A percentile compares a stretch with the other conserved stretches of the same genome.
Evolutionary conservation across 2,329 filamentous ascomycete genomes (phyloP).

Genomic region (Diaporthe humulicola): DNA sequence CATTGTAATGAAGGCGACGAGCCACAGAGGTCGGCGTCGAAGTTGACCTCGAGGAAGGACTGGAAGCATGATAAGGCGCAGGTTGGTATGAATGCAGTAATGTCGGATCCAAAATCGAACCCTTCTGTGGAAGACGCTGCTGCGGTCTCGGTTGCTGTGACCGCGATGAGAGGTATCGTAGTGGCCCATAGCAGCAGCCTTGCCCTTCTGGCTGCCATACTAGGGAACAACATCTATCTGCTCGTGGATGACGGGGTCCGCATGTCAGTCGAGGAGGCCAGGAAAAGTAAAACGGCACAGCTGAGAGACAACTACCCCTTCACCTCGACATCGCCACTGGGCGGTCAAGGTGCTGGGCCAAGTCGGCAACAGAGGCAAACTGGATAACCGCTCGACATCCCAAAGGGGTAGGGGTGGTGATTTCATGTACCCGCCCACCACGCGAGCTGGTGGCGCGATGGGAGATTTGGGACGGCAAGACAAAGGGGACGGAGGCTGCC

Average conservation of each 20-base stretch:
- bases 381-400: constrained; percentile 27
- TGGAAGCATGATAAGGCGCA: constrained; percentile 74
- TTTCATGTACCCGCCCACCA: constrained; percentile 27
- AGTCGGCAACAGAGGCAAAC: constrained; percentile 12
- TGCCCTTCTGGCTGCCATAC: constrained; percentile 51
- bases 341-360: not conserved
- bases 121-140: constrained; percentile 45
- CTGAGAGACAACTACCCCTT: not conserved
- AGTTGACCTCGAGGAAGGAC: constrained; percentile 74
- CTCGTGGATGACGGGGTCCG: constrained; percentile 12
- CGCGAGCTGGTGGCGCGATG: constrained; percentile 11
- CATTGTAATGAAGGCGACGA: constrained; percentile 68
- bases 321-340: constrained; percentile 4
- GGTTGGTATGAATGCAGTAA: constrained; percentile 62
- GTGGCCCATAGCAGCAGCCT: constrained; percentile 37
- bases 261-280: constrained; percentile 26
- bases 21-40: constrained; percentile 62
- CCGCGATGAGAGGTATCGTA: constrained; percentile 40
- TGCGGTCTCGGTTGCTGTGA: constrained; percentile 49
- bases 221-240: constrained; percentile 57
- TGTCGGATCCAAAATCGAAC: constrained; percentile 51
- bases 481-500: constrained; percentile 40
- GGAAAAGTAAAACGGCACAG: constrained; percentile 7
- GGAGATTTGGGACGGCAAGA: constrained; percentile 26
- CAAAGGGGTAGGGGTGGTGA: constrained; percentile 12